Base-by-base conservation (phyloP, 805 yeast species). In the Wickerhamiella allomyrinae region DNA sequence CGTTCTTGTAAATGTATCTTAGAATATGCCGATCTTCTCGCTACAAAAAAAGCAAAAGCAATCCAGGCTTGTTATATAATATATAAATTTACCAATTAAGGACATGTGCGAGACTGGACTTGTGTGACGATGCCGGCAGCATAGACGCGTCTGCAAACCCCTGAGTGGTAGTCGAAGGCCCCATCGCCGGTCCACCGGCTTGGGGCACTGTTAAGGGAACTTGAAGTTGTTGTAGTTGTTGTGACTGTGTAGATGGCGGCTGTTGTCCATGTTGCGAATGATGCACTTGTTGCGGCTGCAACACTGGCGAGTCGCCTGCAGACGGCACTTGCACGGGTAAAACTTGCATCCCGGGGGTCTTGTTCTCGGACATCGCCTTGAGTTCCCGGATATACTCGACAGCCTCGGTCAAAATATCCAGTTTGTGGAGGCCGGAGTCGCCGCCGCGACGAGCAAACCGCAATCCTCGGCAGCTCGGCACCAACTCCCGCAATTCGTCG, bases 401-500 rank as follows among this genome's bases (percentile, higher is more conserved):
- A 0, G 89, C 75, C n/a, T 83, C 77, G 57, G 82, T 86, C 34
- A 83, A 62, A 22, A 83, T 79, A 3, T 86, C 82, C 46, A 83
- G 68, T 60, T 83, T 83, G 61, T 82, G 84, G 76, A 83, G 78
- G 15, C 80, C 79, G 46, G 74, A 78, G 42, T 62, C 66, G 15
- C 63, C 62, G 17, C 63, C 63, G 34, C 56, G 46, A 8, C 48
- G 41, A 15, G 60, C 52, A 20, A 57, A 49, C 13, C 49, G 46
- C 19, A 71, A 67, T 24, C 69, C 65, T 39, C 86, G 65, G 56
- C 93, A 82, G 10, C 89, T 86, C 1, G 94, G 94, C 14, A 83
- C 76, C 40, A 83, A 59, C 52, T 70, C 76, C 56, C 82, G 79
- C 49, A 83, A 68, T 1, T 87, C 84, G 56, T 81, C 91, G 55